Percentiles rank a stretch among this genome's conserved stretches.
These are phyloP conservation scores for Prunus fruticosa DNA, from an alignment of 306 rosid species.

Conservation along the genomic window DNA sequence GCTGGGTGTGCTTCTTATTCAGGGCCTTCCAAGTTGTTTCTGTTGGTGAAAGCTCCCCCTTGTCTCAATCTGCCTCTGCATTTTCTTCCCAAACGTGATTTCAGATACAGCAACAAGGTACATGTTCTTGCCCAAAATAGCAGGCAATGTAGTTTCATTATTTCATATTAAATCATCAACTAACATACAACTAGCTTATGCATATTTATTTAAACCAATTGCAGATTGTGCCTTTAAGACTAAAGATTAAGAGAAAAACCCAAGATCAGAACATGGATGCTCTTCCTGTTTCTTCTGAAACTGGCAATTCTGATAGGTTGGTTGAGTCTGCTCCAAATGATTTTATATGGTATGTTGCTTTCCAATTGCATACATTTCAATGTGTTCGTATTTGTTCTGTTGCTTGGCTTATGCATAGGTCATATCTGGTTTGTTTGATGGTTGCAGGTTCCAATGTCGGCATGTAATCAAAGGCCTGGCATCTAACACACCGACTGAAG, in stretches of 20 bases:
- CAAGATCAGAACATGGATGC: slow-evolving; percentile 38
- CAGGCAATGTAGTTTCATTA: neutral
- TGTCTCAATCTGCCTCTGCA: slow-evolving; percentile 70
- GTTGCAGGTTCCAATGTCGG: slow-evolving; percentile 88
- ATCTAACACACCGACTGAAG: slow-evolving; percentile 54
- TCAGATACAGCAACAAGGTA: slow-evolving; percentile 72
- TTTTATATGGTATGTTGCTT: slow-evolving; percentile 59
- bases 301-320: slow-evolving; percentile 13
- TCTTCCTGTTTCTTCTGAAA: slow-evolving; percentile 21
- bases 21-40: slow-evolving; percentile 70
- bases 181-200: neutral
- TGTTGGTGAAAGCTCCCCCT: slow-evolving; percentile 79
- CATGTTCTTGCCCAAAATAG: too few relatives aligned
- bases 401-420: neutral
- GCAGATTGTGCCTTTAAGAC: slow-evolving; percentile 66
- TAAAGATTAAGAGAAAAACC: slow-evolving; percentile 53
- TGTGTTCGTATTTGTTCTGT: neutral
- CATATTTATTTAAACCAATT: slow-evolving; percentile 1
- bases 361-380: neutral
- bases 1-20: slow-evolving; percentile 79
- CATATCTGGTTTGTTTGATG: slow-evolving; percentile 11
- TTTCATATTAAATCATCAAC: neutral
- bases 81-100: slow-evolving; percentile 92
- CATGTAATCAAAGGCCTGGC: slow-evolving; percentile 81
- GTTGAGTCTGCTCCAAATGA: slow-evolving; percentile 51